These are phyloP conservation scores for Wickerhamomyces canadensis DNA, from an alignment of 805 yeast species.

Conservation along the genomic window DNA sequence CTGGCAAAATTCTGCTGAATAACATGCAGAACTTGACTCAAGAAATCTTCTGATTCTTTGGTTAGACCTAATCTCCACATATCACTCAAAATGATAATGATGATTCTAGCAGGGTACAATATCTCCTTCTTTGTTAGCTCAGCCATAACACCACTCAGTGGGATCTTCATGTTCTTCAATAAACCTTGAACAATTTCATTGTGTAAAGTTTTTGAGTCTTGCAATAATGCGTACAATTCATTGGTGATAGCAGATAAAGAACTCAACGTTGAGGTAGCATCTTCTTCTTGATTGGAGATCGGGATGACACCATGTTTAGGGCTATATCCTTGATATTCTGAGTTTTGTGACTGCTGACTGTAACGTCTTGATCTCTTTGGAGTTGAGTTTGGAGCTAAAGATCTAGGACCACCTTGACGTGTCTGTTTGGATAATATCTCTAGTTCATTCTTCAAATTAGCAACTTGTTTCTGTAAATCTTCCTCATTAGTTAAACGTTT, in stretches of 20 bases:
- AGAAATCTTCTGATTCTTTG: constrained; percentile 81
- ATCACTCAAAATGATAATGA: constrained; percentile 86
- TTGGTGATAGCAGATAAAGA: constrained; percentile 68
- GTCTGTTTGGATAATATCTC: constrained; percentile 26
- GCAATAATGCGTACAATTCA: constrained; percentile 64
- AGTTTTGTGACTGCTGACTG: constrained; percentile 36
- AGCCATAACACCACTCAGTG: constrained; percentile 79
- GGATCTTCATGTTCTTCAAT: constrained; percentile 77
- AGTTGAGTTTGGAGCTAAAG: constrained; percentile 23
- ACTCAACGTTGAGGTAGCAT: constrained; percentile 35
- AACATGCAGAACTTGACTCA: constrained; percentile 82
- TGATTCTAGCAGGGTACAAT: constrained; percentile 91
- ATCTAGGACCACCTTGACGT: constrained; percentile 28
- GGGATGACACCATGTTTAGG: constrained; percentile 60
- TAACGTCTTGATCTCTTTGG: constrained; percentile 29
- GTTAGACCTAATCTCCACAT: constrained; percentile 98
- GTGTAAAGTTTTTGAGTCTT: constrained; percentile 68
- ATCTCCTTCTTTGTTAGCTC: constrained; percentile 85
- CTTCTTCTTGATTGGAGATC: constrained; percentile 44
- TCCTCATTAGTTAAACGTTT: constrained; percentile 60
- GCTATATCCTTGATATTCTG: constrained; percentile 19
- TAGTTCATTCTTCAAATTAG: constrained; percentile 31
- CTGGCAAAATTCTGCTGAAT: constrained; percentile 78
- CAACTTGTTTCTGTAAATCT: constrained; percentile 49
- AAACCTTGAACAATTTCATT: constrained; percentile 83